Conservation (phyloP, 2,329 filamentous ascomycete species). For the Amauroascus niger region DNA sequence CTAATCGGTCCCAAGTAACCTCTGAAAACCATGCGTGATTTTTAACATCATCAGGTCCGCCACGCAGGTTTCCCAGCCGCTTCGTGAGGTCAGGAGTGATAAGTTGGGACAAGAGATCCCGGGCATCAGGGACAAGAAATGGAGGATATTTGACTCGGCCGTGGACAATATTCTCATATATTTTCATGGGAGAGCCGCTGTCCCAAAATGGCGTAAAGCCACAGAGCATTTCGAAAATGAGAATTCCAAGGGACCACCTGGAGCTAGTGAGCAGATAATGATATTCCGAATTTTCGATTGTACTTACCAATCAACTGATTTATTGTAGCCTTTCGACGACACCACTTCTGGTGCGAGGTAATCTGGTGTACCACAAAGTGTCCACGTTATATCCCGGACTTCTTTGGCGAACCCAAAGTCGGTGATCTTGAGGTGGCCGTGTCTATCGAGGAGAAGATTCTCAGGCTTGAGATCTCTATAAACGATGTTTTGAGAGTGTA, state of each 20-base stretch:
- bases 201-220: constrained; percentile 99
- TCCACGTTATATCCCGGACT: constrained; percentile 98
- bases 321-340: constrained; percentile 99
- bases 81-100: constrained; percentile 95
- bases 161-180: constrained; percentile 97
- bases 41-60: constrained; percentile 85
- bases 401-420: constrained; percentile 99
- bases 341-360: constrained; percentile 97
- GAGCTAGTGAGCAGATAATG: constrained; percentile 12
- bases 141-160: constrained; percentile 93
- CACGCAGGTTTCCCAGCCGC: constrained; percentile 85
- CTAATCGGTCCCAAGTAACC: constrained; percentile 91
- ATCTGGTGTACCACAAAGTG: constrained; percentile 91
- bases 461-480: constrained; percentile 96
- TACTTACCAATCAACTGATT: constrained; percentile 91
- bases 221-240: constrained; percentile 99
- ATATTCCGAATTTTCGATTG: neutral
- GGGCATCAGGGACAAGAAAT: constrained; percentile 89
- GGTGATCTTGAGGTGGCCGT: constrained; percentile 92
- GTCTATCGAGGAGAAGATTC: constrained; percentile 80
- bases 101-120: constrained; percentile 81
- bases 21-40: constrained; percentile 93
- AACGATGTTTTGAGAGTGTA: constrained; percentile 91
- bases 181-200: constrained; percentile 81
- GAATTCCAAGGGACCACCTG: constrained; percentile 96